Evolutionary conservation across 371 early-diverging fungal genomes (phyloP), one percentile per base, ranked within the genome.

Genomic region (Synchytrium microbalum): DNA sequence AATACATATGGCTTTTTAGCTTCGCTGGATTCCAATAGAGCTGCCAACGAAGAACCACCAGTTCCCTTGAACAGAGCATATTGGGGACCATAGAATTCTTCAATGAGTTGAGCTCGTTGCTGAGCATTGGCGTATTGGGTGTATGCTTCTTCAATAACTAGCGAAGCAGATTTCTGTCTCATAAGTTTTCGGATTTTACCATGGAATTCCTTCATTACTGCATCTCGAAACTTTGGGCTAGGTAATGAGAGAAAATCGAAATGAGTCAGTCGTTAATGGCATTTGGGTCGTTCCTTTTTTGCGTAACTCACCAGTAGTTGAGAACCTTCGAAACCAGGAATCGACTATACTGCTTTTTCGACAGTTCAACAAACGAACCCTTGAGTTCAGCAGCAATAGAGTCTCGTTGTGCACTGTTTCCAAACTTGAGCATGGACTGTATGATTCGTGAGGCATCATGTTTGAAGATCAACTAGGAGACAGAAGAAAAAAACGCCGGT

Each of bases 361-460:
- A 75, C 25, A 95, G 75, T 23, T 86, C 86, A 52, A 87, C 71
- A 64, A 84, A 92, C 32, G 79, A 71, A 2, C 92, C 92, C 59
- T 80, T 76, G 38, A 96, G 79, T 71, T 94, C 95, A 32, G 75
- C 75, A 24, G 92, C 92, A 64, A 96, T 91, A 53, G 75, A 72
- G 46, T 82, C 82, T 67, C 92, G 82, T 73, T 96, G 93, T 31
- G 81, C 79, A 51, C 75, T 77, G 65, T 77, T 88, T 23, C 95
- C 97, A 74, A 91, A 81, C 75, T 96, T 96, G 24, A 96, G 72
- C 67, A 88, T 87, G 24, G 92, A 88, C 73, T 96, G 96, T 60
- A 96, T 83, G 29, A 96, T 86, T 68, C 97, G 88, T n/a, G 88
- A 87, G 59, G 92, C 88, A 70, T 96, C 97, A 81, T 93, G 95